Conservation (phyloP, 805 yeast genomes). For the Monosporozyma unispora region DNA sequence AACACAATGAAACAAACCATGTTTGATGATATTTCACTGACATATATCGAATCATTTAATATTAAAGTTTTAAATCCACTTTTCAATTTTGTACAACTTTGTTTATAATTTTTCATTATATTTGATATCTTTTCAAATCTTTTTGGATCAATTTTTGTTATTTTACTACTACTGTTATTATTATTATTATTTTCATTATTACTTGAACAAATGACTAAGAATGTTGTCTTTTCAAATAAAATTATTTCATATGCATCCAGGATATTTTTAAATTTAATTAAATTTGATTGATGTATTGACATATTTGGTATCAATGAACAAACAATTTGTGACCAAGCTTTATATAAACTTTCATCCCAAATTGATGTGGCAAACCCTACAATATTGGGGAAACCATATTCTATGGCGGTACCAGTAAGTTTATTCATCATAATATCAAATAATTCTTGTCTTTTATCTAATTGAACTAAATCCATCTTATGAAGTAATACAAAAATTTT, state of each 20-base stretch:
- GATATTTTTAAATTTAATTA: constrained; percentile 61
- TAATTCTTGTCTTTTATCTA: constrained; percentile 75
- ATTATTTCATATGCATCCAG: constrained; percentile 85
- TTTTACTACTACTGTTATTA: constrained; percentile 6
- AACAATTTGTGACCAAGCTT: constrained; percentile 95
- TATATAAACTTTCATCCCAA: constrained; percentile 93
- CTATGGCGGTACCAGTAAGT: constrained; percentile 63
- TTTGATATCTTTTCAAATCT: constrained; percentile 90
- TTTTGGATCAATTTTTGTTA: constrained; percentile 54
- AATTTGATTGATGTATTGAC: constrained; percentile 63
- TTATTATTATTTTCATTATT: constrained; percentile 22
- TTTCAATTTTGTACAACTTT: constrained; percentile 78
- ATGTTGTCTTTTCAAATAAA: constrained; percentile 87
- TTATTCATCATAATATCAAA: constrained; percentile 79
- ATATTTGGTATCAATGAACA: constrained; percentile 93
- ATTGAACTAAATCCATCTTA: constrained; percentile 91
- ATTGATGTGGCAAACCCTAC: constrained; percentile 91
- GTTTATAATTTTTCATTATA: constrained; percentile 89
- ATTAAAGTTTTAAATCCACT: constrained; percentile 73
- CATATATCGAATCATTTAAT: constrained; percentile 48
- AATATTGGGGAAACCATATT: constrained; percentile 52
- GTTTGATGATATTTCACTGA: constrained; percentile 50
- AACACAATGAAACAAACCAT: constrained; percentile 54
- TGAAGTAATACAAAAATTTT: constrained; percentile 86
- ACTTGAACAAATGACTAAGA: constrained; percentile 47